Evolutionary conservation across 768 basidiomycete genomes (phyloP).

Genomic region (Gelatoporia subvermispora): DNA sequence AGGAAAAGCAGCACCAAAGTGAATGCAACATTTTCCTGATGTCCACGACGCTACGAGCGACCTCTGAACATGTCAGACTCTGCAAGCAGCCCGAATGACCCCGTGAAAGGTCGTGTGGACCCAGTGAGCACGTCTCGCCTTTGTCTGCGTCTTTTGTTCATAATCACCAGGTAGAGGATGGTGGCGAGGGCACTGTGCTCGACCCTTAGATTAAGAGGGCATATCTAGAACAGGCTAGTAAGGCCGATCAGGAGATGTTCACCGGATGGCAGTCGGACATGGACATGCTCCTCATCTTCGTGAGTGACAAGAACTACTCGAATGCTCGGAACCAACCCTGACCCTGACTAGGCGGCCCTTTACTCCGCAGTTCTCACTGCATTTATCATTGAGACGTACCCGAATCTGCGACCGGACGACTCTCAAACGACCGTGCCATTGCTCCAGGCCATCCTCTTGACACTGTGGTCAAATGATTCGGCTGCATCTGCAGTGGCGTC

Average conservation of each 20-base stretch:
- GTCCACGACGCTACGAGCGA: too few species aligned
- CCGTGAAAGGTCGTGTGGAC: too few species aligned
- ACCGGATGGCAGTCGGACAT: constrained; percentile 5
- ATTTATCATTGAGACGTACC: constrained; percentile 19
- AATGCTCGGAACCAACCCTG: too few species aligned
- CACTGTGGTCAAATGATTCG: too few species aligned
- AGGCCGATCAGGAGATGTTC: constrained; percentile 2
- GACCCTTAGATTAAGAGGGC: not conserved
- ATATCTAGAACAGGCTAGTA: constrained; percentile 3
- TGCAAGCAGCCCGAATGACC: too few species aligned
- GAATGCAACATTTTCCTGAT: too few species aligned
- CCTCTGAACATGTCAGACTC: too few species aligned
- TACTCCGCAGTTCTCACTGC: not conserved
- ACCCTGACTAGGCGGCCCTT: not conserved
- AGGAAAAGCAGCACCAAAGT: too few species aligned
- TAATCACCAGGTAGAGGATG: too few species aligned
- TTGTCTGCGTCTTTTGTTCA: too few species aligned
- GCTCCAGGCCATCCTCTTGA: constrained; percentile 1
- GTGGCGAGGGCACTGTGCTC: too few species aligned
- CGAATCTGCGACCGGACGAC: constrained; percentile 16
- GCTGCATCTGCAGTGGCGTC: not conserved
- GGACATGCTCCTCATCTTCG: constrained; percentile 12
- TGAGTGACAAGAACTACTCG: not conserved
- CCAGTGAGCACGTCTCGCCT: too few species aligned
- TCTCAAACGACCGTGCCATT: constrained; percentile 8